Percentiles rank a stretch among this genome's conserved stretches.
Evolutionary conservation across 2,329 filamentous ascomycete species (phyloP).

Genomic region (Colletotrichum tropicale): DNA sequence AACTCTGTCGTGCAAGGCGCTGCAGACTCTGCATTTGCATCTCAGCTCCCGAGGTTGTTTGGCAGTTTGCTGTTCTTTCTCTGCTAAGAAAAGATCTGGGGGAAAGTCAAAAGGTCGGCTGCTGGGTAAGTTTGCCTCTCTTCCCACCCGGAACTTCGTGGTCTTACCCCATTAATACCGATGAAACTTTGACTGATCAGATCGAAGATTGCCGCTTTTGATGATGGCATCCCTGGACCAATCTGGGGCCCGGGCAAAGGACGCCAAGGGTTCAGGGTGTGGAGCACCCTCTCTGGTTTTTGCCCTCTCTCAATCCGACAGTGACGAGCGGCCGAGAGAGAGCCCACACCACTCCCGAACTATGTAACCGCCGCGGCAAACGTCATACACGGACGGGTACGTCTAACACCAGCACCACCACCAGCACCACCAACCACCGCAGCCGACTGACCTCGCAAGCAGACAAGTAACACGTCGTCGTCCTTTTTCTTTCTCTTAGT

Average conservation of each 20-base stretch:
- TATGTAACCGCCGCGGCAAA: slow-evolving; percentile 10
- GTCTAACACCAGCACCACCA: neutral
- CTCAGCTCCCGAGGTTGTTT: neutral
- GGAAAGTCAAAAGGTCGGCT: neutral
- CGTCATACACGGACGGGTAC: slow-evolving; percentile 15
- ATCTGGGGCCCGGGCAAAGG: slow-evolving; percentile 5
- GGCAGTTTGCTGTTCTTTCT: neutral
- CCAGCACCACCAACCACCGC: neutral
- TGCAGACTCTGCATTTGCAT: neutral
- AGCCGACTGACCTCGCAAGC: neutral
- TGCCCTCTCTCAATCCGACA: slow-evolving; percentile 7
- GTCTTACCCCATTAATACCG: neutral
- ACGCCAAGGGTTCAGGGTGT: slow-evolving; percentile 5
- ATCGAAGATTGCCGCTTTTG: slow-evolving; percentile 13
- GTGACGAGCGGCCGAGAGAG: neutral
- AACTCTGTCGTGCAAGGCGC: neutral
- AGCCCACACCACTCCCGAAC: neutral
- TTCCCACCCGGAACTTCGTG: neutral
- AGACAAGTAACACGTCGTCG: neutral
- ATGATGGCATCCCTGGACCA: slow-evolving; percentile 6
- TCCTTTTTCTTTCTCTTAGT: neutral
- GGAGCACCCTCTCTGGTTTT: neutral
- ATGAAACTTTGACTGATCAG: slow-evolving; percentile 8
- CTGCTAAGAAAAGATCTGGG: neutral
- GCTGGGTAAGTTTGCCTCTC: neutral